Conservation (phyloP, 306 rosid species). For the Echinosophora koreensis region DNA sequence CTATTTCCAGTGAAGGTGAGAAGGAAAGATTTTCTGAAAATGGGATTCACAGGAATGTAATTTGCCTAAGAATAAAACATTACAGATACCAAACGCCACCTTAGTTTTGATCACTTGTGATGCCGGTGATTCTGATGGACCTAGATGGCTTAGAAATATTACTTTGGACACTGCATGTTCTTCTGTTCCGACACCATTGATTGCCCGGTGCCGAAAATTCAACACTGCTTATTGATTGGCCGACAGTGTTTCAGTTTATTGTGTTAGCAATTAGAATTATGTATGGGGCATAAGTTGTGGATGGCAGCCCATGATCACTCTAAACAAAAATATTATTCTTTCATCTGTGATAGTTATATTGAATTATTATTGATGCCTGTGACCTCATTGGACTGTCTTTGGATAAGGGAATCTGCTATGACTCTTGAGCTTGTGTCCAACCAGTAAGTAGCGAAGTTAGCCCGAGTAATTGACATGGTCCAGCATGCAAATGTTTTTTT, state of each 20-base stretch:
- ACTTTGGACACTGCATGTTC: not conserved
- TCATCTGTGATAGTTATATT: not conserved
- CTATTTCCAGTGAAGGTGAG: too few species aligned
- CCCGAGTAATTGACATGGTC: slow-evolving; percentile 20
- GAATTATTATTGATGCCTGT: not conserved
- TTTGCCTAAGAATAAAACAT: too few species aligned
- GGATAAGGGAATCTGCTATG: too few species aligned
- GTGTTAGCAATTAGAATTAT: not conserved
- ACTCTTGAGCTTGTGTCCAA: not conserved
- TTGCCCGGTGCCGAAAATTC: not conserved
- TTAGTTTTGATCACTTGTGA: not conserved
- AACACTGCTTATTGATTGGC: not conserved
- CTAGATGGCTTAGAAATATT: not conserved
- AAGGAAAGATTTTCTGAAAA: too few species aligned
- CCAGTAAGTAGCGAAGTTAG: not conserved
- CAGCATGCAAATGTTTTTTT: not conserved
- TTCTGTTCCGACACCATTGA: not conserved
- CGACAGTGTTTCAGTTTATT: not conserved
- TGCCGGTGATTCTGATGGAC: not conserved
- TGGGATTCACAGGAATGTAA: too few species aligned
- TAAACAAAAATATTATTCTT: not conserved
- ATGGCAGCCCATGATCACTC: not conserved
- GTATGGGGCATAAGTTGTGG: not conserved
- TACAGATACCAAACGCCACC: too few species aligned
- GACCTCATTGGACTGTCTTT: not conserved